These are phyloP conservation scores for Ceratonia siliqua DNA, from an alignment of 306 rosid genomes.

Conservation along the genomic window DNA sequence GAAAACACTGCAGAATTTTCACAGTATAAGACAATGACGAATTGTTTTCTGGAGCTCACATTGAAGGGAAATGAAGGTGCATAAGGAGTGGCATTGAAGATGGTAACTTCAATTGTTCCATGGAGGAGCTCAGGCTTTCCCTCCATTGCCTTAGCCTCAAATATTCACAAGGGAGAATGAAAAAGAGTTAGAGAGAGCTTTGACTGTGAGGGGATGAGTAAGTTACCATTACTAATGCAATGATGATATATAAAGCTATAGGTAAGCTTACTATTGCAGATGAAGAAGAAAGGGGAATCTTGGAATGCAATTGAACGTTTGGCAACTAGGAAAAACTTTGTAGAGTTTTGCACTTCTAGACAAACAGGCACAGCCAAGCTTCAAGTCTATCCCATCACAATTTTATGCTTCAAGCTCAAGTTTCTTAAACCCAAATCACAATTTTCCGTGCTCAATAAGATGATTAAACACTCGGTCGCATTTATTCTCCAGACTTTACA, in stretches of 20 bases:
- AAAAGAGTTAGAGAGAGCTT: constrained; percentile 19
- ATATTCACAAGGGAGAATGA: constrained; percentile 22
- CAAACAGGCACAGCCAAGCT: constrained; percentile 52
- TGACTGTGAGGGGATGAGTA: constrained; percentile 17
- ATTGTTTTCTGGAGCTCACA: constrained; percentile 56
- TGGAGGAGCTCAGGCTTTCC: constrained; percentile 60
- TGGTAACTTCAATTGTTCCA: constrained; percentile 92
- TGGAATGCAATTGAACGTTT: constrained; percentile 52
- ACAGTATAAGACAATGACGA: no score
- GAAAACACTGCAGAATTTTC: constrained; percentile 1
- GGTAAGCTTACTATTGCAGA: constrained; percentile 24
- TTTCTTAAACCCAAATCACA: constrained; percentile 46
- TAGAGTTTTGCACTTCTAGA: constrained; percentile 43
- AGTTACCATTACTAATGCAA: neutral
- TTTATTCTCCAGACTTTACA: constrained; percentile 1
- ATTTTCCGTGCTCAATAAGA: constrained; percentile 40
- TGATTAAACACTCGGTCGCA: neutral
- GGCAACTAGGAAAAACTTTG: constrained; percentile 76
- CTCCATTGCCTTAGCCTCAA: constrained; percentile 50
- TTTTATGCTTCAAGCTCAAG: constrained; percentile 67
- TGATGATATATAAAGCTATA: constrained; percentile 38
- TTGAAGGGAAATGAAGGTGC: constrained; percentile 66
- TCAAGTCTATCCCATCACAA: constrained; percentile 40
- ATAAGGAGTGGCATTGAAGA: constrained; percentile 81
- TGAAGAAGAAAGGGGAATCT: constrained; percentile 47